A percentile compares a stretch with the other conserved stretches of the same genome.
Evolutionary conservation across 768 basidiomycete genomes (phyloP).

Genomic region (Chalciporus piperatus): DNA sequence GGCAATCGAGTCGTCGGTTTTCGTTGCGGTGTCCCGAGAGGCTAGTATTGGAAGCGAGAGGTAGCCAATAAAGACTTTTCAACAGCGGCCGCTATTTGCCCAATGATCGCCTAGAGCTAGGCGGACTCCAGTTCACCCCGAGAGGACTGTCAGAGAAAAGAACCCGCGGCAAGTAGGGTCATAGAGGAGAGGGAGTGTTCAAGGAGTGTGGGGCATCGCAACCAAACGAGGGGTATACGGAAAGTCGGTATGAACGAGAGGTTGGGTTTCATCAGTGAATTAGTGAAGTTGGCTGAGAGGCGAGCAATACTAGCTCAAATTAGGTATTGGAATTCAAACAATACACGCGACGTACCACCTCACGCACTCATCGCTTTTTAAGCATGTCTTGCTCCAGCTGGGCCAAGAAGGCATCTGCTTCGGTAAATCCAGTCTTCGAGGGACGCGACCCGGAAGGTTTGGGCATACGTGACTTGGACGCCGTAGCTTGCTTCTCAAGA

Average conservation of each 20-base stretch:
- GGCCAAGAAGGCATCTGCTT: slow-evolving; percentile 65
- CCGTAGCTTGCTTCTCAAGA: slow-evolving; percentile 38
- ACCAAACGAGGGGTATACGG: neutral
- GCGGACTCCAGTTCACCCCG: too few species aligned
- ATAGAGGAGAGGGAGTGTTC: too few species aligned
- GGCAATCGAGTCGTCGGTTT: slow-evolving; percentile 40
- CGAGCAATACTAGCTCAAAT: slow-evolving; percentile 2
- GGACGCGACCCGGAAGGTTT: slow-evolving; percentile 28
- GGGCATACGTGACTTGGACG: slow-evolving; percentile 11
- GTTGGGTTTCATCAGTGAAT: neutral
- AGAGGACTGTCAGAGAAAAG: too few species aligned
- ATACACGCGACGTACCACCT: neutral
- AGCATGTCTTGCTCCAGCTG: slow-evolving; percentile 63
- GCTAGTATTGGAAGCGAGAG: slow-evolving; percentile 40
- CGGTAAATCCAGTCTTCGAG: slow-evolving; percentile 11
- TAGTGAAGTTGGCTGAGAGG: neutral
- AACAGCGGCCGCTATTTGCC: too few species aligned
- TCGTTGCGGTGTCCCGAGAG: slow-evolving; percentile 49
- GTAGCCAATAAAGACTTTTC: too few species aligned
- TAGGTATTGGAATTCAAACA: neutral
- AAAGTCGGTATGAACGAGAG: neutral
- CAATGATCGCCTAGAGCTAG: too few species aligned
- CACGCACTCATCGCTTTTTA: slow-evolving; percentile 8
- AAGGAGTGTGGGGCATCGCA: too few species aligned
- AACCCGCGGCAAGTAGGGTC: too few species aligned